Evolutionary conservation across 2,329 filamentous ascomycete genomes (phyloP).

Genomic region (Metarhizium rileyi): DNA sequence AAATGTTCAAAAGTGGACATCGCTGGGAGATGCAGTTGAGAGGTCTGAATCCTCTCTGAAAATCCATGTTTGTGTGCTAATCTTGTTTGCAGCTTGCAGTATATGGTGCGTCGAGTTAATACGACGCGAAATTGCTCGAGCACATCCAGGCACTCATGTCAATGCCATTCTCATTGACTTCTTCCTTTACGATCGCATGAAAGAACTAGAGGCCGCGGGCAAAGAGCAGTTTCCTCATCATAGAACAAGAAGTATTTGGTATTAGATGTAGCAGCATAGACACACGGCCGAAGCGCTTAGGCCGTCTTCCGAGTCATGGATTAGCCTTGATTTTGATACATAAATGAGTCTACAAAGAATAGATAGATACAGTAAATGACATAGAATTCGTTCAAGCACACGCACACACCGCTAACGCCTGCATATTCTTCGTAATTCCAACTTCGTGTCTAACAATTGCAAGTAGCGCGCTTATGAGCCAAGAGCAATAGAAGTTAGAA

Average conservation of each 20-base stretch:
- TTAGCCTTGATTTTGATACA: not conserved
- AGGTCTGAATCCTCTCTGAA: conserved; percentile 36
- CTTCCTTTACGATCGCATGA: conserved; percentile 91
- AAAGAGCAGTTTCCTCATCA: conserved; percentile 62
- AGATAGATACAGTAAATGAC: not conserved
- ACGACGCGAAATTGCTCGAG: conserved; percentile 63
- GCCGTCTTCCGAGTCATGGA: not conserved
- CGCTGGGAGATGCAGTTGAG: conserved; percentile 80
- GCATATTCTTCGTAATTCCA: conserved; percentile 9
- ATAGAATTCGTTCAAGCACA: not conserved
- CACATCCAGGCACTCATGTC: conserved; percentile 59
- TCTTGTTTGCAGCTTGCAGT: conserved; percentile 54
- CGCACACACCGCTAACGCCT: conserved; percentile 11
- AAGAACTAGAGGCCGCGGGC: conserved; percentile 61
- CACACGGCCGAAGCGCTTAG: not conserved
- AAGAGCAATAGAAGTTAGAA: conserved; percentile 40
- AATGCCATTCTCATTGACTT: conserved; percentile 97
- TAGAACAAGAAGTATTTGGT: conserved; percentile 90
- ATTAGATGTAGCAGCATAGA: conserved; percentile 37
- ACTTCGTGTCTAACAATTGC: conserved; percentile 3
- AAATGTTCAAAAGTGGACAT: conserved; percentile 60
- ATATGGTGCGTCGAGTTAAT: conserved; percentile 96
- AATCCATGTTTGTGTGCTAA: not conserved
- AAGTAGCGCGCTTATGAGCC: conserved; percentile 19
- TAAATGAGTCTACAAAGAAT: not conserved